Percentiles rank a stretch among this genome's conserved stretches.
Evolutionary conservation across 345 rosid genomes (phyloP).

Genomic region (Microcos paniculata): DNA sequence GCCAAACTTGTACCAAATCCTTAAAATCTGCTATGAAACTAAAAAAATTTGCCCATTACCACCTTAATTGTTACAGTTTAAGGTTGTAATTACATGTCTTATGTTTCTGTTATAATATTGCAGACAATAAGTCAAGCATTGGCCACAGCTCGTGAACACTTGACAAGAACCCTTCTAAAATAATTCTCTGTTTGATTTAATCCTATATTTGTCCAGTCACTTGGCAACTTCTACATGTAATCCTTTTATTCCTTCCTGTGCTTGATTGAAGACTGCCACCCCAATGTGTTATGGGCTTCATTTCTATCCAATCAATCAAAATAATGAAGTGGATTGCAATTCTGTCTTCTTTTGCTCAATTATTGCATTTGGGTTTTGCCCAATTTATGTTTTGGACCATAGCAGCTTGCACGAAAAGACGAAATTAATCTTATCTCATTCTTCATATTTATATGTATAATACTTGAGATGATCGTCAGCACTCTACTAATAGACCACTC

Average conservation of each 20-base stretch:
- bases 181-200: constrained; percentile 12
- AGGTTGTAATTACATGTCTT: background rate
- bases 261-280: background rate
- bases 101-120: constrained; percentile 5
- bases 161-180: constrained; percentile 63
- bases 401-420: no score
- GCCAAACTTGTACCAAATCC: background rate
- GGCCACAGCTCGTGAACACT: constrained; percentile 64
- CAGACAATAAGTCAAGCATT: constrained; percentile 67
- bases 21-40: background rate
- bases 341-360: constrained; percentile 7
- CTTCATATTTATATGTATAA: no score
- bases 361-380: background rate
- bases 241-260: background rate
- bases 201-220: background rate
- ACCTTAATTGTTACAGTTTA: no score
- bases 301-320: background rate
- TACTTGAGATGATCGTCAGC: no score
- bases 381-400: background rate
- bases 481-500: no score
- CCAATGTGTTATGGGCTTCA: no score
- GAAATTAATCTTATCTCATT: no score
- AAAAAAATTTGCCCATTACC: no score
- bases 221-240: background rate
- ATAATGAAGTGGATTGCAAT: background rate